Evolutionary conservation across 192 early-diverging fungal species (phyloP), one percentile per base, ranked within the genome.

Genomic region (Coemansia furcata): DNA sequence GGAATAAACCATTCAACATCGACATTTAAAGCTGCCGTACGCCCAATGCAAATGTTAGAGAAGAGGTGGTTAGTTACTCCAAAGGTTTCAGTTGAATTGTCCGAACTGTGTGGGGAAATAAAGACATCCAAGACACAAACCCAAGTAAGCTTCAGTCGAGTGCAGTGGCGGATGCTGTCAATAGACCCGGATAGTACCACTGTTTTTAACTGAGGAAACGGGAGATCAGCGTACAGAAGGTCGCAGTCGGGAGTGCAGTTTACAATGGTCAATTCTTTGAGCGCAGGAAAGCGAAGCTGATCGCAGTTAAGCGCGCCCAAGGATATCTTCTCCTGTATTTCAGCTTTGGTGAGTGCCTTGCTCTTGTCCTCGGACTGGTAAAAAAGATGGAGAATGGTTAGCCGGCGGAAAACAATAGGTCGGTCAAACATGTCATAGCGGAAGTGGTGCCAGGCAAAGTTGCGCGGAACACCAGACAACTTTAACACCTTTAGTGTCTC

Each of bases 221-320:
- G 54, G 14, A 15, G 19, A 8, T 57, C 54, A 5, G 17, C 33
- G 8, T 57, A 57, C 11, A 57, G 4, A 3, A 57, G 32, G 32
- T 57, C 54, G 54, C 54, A 57, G 54, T 57, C 54, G 10, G 54
- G 54, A 35, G 54, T 33, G 15, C 54, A 57, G 29, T 35, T n/a
- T 7, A 0, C 0, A 57, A 57, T 57, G 11, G 0, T 0, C 30
- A 57, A 6, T 35, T 33, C 0, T 6, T 19, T 57, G 15, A 57
- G 54, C 3, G 30, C 54, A 12, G 54, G 54, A 35, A 57, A 57
- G 11, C 30, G 29, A n/a, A 57, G 54, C 54, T 57, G 54, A 32
- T 57, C 30, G 17, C 54, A 57, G 54, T n/a, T 36, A 4, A 17
- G 23, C 1, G 54, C 12, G 15, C 54, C 54, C 3, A 32, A 32